Base-by-base conservation (phyloP, 2,329 filamentous ascomycete genomes). In the Neopestalotiopsis sp. region DNA sequence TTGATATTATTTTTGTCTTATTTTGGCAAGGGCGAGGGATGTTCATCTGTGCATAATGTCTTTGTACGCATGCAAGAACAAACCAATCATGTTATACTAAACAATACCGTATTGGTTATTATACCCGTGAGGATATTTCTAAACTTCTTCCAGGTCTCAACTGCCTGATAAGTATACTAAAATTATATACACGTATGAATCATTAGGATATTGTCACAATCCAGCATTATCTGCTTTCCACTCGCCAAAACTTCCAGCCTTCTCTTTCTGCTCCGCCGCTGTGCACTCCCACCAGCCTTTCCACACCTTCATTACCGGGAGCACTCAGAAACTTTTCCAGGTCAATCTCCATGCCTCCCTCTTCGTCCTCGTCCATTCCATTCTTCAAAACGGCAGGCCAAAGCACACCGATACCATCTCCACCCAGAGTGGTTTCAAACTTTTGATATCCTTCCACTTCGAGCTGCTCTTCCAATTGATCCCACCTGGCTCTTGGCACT, bases 331-430 rank as follows among this genome's bases (percentile, higher is more conserved):
- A 90, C 69, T 85, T 86, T 69, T 98, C 94, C 75, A 95, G 87
- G 75, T 97, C 93, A 75, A 99, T 98, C 81, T 98, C 95, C 83
- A 96, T 94, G 30, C 94, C 94, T 42, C 94, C 94, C 72, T 94
- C 89, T 0, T 89, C 85, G 72, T 94, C 92, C 75, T 94, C 91
- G 49, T 92, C 90, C n/a, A 88, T 89, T 5, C 92, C 93, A 70
- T 97, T 97, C 78, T 94, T 93, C 32, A 98, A 84, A 0, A 98
- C 92, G 0, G 96, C 96, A 0, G 96, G 96, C 90, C 93, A 97
- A 4, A 99, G 86, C 1, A 99, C 94, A 49, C 96, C 96, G 1
- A 99, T 94, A 13, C 96, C 96, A 75, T 98, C 94, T 52, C 95
- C 95, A 4, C 95, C 96, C 0, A 99, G 88, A 0, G 93, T 98